A percentile compares a stretch with the other conserved stretches of the same genome.
Conservation (phyloP, 805 yeast species). For the Lachancea waltii region DNA sequence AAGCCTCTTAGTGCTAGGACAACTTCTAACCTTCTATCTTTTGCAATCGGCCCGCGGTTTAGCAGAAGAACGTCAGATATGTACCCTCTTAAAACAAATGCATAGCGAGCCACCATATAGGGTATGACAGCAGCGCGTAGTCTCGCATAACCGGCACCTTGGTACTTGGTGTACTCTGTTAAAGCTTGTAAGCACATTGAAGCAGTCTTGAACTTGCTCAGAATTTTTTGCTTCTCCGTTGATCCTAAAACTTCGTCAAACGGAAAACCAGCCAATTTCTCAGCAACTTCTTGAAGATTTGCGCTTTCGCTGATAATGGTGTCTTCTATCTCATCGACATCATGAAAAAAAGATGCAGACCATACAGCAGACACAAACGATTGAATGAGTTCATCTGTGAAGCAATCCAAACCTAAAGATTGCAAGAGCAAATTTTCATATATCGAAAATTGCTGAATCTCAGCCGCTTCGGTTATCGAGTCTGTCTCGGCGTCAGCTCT, state of each 20-base stretch:
- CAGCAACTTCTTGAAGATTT: conserved; percentile 34
- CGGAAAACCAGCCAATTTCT: conserved; percentile 35
- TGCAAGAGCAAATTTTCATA: conserved; percentile 41
- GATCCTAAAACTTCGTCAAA: conserved; percentile 55
- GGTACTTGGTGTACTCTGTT: conserved; percentile 35
- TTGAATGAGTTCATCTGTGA: conserved; percentile 33
- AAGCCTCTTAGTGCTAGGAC: conserved; percentile 41
- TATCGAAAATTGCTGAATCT: conserved; percentile 38
- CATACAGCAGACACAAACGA: conserved; percentile 46
- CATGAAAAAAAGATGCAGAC: conserved; percentile 53
- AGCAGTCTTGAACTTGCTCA: conserved; percentile 45
- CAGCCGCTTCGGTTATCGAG: conserved; percentile 38
- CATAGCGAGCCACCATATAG: conserved; percentile 50
- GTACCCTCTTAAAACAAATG: conserved; percentile 56
- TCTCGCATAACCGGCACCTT: conserved; percentile 13
- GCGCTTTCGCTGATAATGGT: conserved; percentile 27
- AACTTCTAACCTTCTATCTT: conserved; percentile 61
- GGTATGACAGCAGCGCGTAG: conserved; percentile 34
- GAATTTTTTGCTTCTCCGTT: conserved; percentile 42
- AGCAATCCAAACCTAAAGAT: conserved; percentile 28
- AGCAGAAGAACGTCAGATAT: conserved; percentile 56
- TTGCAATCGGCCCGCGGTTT: conserved; percentile 58
- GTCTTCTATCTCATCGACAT: conserved; percentile 48
- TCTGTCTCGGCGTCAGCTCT: conserved; percentile 25
- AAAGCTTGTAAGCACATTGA: conserved; percentile 51